Conservation (phyloP, 192 early-diverging fungal genomes). For the Gaertneriomyces sp. region DNA sequence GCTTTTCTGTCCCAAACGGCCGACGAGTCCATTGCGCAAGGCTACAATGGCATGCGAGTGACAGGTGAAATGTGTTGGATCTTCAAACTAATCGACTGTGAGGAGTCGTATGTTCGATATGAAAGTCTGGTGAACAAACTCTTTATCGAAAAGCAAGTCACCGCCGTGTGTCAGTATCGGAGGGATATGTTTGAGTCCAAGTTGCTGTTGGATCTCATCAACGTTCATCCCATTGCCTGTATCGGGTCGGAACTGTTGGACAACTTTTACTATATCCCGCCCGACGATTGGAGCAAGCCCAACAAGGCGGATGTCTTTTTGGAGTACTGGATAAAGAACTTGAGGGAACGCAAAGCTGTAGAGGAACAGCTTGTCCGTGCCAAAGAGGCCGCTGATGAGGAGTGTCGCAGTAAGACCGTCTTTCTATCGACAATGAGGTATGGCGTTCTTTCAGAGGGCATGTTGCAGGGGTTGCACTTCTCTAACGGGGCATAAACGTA, state of each 20-base stretch:
- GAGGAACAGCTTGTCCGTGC: conserved; percentile 1
- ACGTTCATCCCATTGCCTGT: conserved; percentile 1
- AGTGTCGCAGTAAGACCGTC: not conserved
- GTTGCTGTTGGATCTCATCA: conserved; percentile 2
- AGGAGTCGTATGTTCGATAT: not conserved
- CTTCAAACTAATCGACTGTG: too few species aligned
- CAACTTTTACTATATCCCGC: conserved; percentile 11
- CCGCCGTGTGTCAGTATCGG: conserved; percentile 3
- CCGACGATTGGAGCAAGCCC: not conserved
- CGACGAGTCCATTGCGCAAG: too few species aligned
- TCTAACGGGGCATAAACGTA: too few species aligned
- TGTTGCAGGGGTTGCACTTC: too few species aligned
- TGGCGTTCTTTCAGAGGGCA: too few species aligned
- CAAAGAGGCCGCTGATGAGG: not conserved
- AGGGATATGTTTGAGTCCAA: not conserved
- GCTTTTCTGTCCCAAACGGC: too few species aligned
- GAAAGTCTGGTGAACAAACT: conserved; percentile 2
- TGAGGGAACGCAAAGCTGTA: not conserved
- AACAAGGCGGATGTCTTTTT: not conserved
- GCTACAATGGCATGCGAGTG: too few species aligned
- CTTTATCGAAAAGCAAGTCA: not conserved
- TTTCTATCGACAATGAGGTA: not conserved
- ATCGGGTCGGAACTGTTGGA: conserved; percentile 4
- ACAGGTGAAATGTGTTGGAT: too few species aligned
- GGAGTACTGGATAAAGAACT: conserved; percentile 2